Conservation (phyloP, 2,329 filamentous ascomycete species). For the Aspergillus sp. region DNA sequence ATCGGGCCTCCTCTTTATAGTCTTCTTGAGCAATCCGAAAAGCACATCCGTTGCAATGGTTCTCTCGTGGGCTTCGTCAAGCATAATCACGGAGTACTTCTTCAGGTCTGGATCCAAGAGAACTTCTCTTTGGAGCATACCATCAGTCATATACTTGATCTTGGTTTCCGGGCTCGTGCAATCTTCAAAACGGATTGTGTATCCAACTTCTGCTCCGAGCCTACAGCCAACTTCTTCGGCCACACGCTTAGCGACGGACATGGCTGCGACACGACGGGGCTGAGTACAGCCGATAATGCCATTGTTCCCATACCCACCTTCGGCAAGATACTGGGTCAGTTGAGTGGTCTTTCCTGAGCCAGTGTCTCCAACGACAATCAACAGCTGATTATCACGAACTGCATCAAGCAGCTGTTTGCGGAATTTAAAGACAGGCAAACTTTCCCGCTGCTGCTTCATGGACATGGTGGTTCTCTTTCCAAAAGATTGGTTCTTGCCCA, state of each 20-base stretch:
- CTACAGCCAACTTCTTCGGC: conserved; percentile 90
- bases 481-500: conserved; percentile 69
- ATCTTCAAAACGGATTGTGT: conserved; percentile 96
- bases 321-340: conserved; percentile 87
- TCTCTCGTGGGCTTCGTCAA: conserved; percentile 95
- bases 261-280: conserved; percentile 90
- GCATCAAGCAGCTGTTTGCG: conserved; percentile 81
- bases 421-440: conserved; percentile 82
- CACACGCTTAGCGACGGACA: conserved; percentile 96
- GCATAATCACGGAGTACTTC: conserved; percentile 92
- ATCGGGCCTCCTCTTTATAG: conserved; percentile 74
- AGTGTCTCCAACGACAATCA: conserved; percentile 96
- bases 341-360: conserved; percentile 97
- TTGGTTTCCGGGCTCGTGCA: conserved; percentile 78
- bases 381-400: conserved; percentile 75
- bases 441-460: conserved; percentile 91
- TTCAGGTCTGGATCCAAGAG: conserved; percentile 82
- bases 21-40: conserved; percentile 91
- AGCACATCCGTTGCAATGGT: conserved; percentile 94
- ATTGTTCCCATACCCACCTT: conserved; percentile 79
- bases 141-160: conserved; percentile 99
- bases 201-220: conserved; percentile 87
- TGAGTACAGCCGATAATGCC: conserved; percentile 96
- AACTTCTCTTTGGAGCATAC: conserved; percentile 94
- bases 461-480: conserved; percentile 84